A percentile compares a stretch with the other conserved stretches of the same genome.
phyloP scores from a whole-genome alignment of 257 asterid species.

The Fraxinus excelsior region DNA sequence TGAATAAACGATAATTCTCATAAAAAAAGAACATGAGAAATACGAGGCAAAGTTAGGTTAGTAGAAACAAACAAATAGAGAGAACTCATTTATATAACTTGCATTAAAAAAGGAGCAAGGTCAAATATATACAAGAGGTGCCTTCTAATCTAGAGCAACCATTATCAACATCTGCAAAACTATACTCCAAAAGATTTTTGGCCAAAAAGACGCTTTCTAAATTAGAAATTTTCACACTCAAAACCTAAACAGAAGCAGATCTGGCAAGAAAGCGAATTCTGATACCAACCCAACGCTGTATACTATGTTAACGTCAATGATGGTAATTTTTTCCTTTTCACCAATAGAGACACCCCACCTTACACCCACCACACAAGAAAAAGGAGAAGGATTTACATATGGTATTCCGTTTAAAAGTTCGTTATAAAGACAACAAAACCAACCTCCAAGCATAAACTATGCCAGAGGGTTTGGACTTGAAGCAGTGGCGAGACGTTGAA shows the following conservation, averaged over 20 bases:
- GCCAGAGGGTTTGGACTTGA: constrained; percentile 36
- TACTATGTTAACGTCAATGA: constrained; percentile 6
- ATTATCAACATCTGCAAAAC: constrained; percentile 23
- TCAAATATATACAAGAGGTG: constrained; percentile 32
- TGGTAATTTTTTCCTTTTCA: constrained; percentile 1
- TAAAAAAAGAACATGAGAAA: neutral
- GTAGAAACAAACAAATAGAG: neutral
- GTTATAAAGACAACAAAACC: constrained; percentile 27
- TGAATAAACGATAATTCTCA: neutral
- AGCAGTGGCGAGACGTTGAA: constrained; percentile 38
- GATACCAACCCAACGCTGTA: neutral
- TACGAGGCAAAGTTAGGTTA: neutral
- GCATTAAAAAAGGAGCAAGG: constrained; percentile 1
- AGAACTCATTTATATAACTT: neutral
- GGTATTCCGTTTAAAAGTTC: neutral
- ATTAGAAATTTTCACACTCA: neutral
- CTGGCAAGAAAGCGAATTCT: neutral
- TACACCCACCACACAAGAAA: constrained; percentile 1
- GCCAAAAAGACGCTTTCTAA: neutral
- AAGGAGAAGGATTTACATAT: constrained; percentile 16
- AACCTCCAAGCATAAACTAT: constrained; percentile 34
- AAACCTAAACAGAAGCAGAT: neutral
- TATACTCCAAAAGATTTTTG: constrained; percentile 1
- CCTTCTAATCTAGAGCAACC: constrained; percentile 19
- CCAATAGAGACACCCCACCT: constrained; percentile 10